These are phyloP conservation scores for Diaporthe ilicicola DNA, from an alignment of 2,329 filamentous ascomycete genomes.

Conservation along the genomic window DNA sequence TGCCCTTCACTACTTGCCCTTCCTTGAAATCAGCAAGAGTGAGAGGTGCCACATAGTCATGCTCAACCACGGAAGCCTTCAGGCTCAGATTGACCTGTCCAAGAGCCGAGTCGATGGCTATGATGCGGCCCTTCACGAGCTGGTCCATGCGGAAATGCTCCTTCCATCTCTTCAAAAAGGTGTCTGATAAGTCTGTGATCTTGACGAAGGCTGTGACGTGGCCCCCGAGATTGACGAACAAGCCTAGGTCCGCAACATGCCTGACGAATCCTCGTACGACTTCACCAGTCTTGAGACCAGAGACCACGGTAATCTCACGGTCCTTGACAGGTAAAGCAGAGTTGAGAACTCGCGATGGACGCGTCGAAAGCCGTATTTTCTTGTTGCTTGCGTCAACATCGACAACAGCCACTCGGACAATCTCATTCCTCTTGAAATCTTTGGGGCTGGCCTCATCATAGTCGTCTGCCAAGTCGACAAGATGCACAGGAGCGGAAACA, in stretches of 20 bases:
- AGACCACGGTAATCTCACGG: conserved; percentile 74
- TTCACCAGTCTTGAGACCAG: conserved; percentile 79
- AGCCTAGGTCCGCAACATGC: conserved; percentile 85
- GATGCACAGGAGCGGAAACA: conserved; percentile 80
- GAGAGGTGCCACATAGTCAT: conserved; percentile 77
- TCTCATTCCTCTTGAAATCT: conserved; percentile 82
- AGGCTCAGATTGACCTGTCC: conserved; percentile 85
- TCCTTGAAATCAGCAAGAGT: conserved; percentile 79
- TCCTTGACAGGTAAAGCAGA: conserved; percentile 85
- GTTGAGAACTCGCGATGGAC: conserved; percentile 88
- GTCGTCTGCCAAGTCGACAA: conserved; percentile 87
- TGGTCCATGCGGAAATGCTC: conserved; percentile 87
- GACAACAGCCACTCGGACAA: conserved; percentile 86
- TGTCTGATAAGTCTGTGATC: conserved; percentile 88
- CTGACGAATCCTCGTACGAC: conserved; percentile 92
- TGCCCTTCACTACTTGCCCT: conserved; percentile 87
- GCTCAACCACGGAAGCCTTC: conserved; percentile 84
- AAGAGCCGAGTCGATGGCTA: conserved; percentile 71
- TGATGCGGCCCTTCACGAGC: conserved; percentile 86
- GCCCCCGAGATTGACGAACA: conserved; percentile 86
- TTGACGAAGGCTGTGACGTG: conserved; percentile 84
- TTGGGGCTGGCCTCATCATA: conserved; percentile 82
- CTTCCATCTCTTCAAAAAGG: conserved; percentile 96
- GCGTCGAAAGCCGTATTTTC: conserved; percentile 79
- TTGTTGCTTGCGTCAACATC: conserved; percentile 86